Evolutionary conservation across 192 early-diverging fungal genomes (phyloP), one percentile per base, ranked within the genome.

Genomic region (Coemansia sp.): DNA sequence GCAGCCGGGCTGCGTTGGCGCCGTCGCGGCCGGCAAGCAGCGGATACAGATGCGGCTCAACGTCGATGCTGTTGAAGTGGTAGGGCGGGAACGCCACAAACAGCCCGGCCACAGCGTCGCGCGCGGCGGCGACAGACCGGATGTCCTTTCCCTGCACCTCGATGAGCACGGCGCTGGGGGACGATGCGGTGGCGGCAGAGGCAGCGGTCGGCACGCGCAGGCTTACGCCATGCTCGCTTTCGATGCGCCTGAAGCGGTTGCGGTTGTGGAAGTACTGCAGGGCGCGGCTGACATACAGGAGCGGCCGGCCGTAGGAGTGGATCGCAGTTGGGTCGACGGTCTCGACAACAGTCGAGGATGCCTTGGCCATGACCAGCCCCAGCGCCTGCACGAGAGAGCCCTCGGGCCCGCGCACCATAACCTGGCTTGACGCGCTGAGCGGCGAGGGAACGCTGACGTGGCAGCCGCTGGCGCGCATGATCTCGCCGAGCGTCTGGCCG

Each of bases 401-500:
- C 41, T 90, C 84, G 2, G 92, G 85, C 15, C 97, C 97, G 55
- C 91, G 87, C 30, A 98, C 85, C 47, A 81, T 80, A 34, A 99
- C 85, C 31, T 80, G 80, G 15, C 95, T 92, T 7, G 86, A 87
- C 6, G 87, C 68, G 54, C 90, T 87, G 47, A 84, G 75, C 3
- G 85, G 65, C 25, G 88, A 61, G 4, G 96, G 92, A 31, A 99
- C 82, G 37, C 87, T 85, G 25, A 99, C 87, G 44, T 82, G 85
- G 84, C 97, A 99, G 14, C 92, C 95, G 28, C 92, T 96, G 0
- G 84, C 76, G n/a, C 86, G 85, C 42, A 94, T 74, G 50, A 99
- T 91, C 44, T 96, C 94, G 52, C 87, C 82, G 48, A 98, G 82
- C 23, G 83, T 83, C 25, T 84, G 70, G 28, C 91, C 94, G 71